A percentile compares a stretch with the other conserved stretches of the same genome.
Evolutionary conservation across 2,329 filamentous ascomycete genomes (phyloP).

Genomic region (Fusarium secorum): DNA sequence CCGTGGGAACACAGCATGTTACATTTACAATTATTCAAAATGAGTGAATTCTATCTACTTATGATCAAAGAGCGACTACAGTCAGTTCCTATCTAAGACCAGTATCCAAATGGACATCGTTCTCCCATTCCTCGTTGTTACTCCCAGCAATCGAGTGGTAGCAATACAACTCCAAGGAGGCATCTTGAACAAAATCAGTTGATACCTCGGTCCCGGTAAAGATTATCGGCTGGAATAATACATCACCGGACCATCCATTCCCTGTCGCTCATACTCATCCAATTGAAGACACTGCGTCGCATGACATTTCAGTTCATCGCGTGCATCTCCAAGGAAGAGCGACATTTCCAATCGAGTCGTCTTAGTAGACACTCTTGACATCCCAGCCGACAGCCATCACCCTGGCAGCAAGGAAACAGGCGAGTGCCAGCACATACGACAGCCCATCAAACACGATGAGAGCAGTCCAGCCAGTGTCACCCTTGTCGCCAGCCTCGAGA

Average conservation of each 20-base stretch:
- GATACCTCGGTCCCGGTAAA: slow-evolving; percentile 10
- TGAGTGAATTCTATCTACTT: background rate
- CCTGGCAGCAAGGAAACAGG: slow-evolving; percentile 29
- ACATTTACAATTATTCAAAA: background rate
- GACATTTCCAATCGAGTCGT: background rate
- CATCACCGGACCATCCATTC: slow-evolving; percentile 17
- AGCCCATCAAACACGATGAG: slow-evolving; percentile 51
- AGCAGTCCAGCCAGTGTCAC: slow-evolving; percentile 47
- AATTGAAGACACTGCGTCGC: background rate
- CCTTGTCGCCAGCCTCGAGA: slow-evolving; percentile 43
- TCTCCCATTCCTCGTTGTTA: background rate
- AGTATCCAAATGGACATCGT: background rate
- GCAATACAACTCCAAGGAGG: slow-evolving; percentile 6
- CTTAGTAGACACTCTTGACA: slow-evolving; percentile 27
- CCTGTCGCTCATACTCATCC: background rate
- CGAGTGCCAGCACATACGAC: slow-evolving; percentile 29
- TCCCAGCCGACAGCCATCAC: slow-evolving; percentile 32
- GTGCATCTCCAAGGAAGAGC: background rate
- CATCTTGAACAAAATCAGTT: slow-evolving; percentile 4
- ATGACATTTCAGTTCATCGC: slow-evolving; percentile 20
- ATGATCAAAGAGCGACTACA: background rate
- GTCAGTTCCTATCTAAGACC: background rate
- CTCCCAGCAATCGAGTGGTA: background rate
- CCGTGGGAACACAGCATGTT: slow-evolving; percentile 2
- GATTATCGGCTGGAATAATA: background rate